Evolutionary conservation across 345 rosid species (phyloP).

Genomic region (Garcia nutans): DNA sequence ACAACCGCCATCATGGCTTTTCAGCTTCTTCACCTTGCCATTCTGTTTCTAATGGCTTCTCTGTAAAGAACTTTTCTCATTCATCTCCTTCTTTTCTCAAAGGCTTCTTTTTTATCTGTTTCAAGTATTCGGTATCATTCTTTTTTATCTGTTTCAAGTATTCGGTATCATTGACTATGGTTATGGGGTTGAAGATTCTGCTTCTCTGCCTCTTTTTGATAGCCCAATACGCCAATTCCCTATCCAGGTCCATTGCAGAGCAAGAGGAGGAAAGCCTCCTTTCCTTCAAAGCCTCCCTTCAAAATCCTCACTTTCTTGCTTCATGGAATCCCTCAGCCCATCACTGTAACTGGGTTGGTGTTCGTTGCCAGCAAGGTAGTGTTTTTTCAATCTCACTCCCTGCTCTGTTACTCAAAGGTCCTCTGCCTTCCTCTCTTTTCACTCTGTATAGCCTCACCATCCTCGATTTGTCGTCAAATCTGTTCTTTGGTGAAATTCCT

Average conservation of each 20-base stretch:
- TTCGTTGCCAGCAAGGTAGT: slow-evolving; percentile 47
- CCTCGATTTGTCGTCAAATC: slow-evolving; percentile 63
- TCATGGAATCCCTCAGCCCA: slow-evolving; percentile 57
- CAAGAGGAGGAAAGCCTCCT: slow-evolving; percentile 28
- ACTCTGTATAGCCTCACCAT: slow-evolving; percentile 42
- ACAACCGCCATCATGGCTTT: slow-evolving; percentile 39
- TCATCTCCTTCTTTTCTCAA: background rate
- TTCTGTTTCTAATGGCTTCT: slow-evolving; percentile 12
- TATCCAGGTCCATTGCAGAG: slow-evolving; percentile 21
- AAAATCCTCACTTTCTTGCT: slow-evolving; percentile 40
- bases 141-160: background rate
- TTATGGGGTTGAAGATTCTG: slow-evolving; percentile 30
- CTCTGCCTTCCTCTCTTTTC: slow-evolving; percentile 52
- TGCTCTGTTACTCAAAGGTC: slow-evolving; percentile 40
- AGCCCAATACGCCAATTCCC: slow-evolving; percentile 6
- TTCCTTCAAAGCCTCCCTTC: slow-evolving; percentile 49
- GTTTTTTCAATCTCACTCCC: slow-evolving; percentile 53
- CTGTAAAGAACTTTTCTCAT: background rate
- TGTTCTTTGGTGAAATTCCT: slow-evolving; percentile 46
- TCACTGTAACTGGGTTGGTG: slow-evolving; percentile 77
- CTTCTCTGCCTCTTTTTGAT: slow-evolving; percentile 20
- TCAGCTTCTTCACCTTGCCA: slow-evolving; percentile 17
- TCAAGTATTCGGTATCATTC: no score
- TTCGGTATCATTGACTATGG: background rate
- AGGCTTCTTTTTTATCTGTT: background rate